Percentiles rank a stretch among this genome's conserved stretches.
phyloP scores from a whole-genome alignment of 306 rosid species.

The Cyclanthera cordifolia region DNA sequence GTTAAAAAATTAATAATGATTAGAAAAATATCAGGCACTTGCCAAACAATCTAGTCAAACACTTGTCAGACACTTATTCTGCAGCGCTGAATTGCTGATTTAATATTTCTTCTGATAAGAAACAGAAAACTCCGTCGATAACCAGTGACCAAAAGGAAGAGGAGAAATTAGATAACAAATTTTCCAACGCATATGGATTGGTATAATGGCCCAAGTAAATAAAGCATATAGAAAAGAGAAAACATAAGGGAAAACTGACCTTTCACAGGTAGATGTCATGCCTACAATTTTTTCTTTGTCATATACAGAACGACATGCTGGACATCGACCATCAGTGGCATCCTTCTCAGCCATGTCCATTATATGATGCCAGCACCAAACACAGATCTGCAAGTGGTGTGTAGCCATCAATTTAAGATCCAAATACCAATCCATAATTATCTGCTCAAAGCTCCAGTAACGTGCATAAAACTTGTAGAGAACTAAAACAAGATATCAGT shows the following conservation, averaged over 20 bases:
- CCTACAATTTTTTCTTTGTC: slow-evolving; percentile 96
- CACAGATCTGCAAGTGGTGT: slow-evolving; percentile 61
- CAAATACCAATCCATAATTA: too few relatives aligned
- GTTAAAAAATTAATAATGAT: neutral
- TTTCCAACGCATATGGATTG: neutral
- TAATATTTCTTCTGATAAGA: neutral
- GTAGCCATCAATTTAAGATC: slow-evolving; percentile 12
- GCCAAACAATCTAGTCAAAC: neutral
- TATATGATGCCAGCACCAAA: slow-evolving; percentile 99
- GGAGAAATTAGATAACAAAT: neutral
- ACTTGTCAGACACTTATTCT: neutral
- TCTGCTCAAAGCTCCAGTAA: too few relatives aligned
- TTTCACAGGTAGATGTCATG: slow-evolving; percentile 78
- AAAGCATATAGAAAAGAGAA: neutral
- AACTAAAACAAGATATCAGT: too few relatives aligned
- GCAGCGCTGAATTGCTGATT: neutral
- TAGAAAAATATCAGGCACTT: neutral
- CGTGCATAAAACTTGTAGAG: too few relatives aligned
- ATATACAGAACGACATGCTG: slow-evolving; percentile 86
- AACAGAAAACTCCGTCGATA: neutral
- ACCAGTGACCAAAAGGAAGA: neutral
- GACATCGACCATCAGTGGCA: slow-evolving; percentile 87
- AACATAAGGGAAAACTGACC: slow-evolving; percentile 29
- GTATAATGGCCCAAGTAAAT: too few relatives aligned
- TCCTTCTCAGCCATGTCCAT: slow-evolving; percentile 98